These are phyloP conservation scores for Heracleum sosnowskyi DNA, from an alignment of 129 eudicot genomes.

Conservation along the genomic window DNA sequence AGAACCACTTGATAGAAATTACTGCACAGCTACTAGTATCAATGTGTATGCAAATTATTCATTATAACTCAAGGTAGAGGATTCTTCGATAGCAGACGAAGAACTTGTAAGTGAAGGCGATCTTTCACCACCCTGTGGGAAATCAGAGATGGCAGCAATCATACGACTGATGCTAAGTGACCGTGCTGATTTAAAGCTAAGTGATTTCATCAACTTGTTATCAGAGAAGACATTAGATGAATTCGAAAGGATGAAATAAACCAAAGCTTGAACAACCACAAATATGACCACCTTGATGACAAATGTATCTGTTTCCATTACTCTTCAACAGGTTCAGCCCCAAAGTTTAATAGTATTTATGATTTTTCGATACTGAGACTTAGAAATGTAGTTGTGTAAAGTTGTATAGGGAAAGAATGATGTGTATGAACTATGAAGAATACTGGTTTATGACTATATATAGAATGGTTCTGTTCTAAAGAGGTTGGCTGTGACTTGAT, in stretches of 20 bases:
- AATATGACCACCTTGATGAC: slow-evolving; percentile 33
- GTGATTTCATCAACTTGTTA: slow-evolving; percentile 31
- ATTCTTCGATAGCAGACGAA: not conserved
- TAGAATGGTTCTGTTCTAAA: not conserved
- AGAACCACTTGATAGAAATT: not conserved
- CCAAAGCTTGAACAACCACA: slow-evolving; percentile 44
- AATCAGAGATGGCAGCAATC: slow-evolving; percentile 38
- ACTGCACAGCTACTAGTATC: not conserved
- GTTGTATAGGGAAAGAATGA: not conserved
- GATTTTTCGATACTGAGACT: not conserved
- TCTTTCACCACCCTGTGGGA: slow-evolving; percentile 34
- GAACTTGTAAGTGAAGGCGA: slow-evolving; percentile 16
- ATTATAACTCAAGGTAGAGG: not conserved
- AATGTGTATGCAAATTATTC: not conserved
- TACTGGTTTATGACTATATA: not conserved
- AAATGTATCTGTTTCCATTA: slow-evolving; percentile 10
- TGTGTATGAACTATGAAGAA: not conserved
- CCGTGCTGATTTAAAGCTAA: slow-evolving; percentile 45
- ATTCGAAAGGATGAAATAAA: slow-evolving; percentile 36
- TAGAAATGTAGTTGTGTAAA: not conserved
- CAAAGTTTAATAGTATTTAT: not conserved
- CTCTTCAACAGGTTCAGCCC: not conserved
- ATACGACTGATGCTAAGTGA: slow-evolving; percentile 36
- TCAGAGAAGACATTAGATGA: slow-evolving; percentile 40
- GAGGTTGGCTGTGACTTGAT: not conserved